Evolutionary conservation across 345 rosid genomes (phyloP).

Genomic region (Ceriops decandra): DNA sequence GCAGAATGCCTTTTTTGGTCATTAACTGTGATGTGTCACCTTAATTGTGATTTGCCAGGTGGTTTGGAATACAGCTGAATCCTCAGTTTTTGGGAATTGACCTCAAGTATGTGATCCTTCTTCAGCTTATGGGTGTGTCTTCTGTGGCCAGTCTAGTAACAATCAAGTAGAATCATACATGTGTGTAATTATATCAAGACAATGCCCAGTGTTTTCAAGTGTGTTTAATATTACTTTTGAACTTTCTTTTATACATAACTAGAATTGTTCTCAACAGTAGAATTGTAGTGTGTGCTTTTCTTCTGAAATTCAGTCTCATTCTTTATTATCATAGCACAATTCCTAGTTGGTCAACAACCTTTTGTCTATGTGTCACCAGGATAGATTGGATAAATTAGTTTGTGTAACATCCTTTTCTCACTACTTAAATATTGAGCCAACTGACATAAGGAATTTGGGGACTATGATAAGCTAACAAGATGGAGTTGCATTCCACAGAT

Average conservation of each 20-base stretch:
- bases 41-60: conserved; percentile 48
- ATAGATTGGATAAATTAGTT: no score
- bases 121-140: background rate
- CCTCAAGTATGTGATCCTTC: conserved; percentile 67
- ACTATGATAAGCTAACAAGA: conserved; percentile 7
- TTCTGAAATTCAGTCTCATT: background rate
- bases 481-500: conserved; percentile 39
- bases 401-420: background rate
- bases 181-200: background rate
- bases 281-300: background rate
- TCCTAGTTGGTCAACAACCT: background rate
- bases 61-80: conserved; percentile 91
- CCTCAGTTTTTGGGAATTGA: conserved; percentile 78
- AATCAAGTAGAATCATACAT: background rate
- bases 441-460: background rate
- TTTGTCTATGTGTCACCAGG: no score
- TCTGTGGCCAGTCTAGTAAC: background rate
- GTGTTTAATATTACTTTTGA: background rate
- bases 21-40: conserved; percentile 3
- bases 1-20: conserved; percentile 6
- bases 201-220: background rate
- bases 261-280: background rate
- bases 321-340: background rate
- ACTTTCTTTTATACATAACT: background rate
- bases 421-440: background rate